These are phyloP conservation scores for Peterozyma toletana DNA, from an alignment of 805 yeast genomes.

Conservation along the genomic window DNA sequence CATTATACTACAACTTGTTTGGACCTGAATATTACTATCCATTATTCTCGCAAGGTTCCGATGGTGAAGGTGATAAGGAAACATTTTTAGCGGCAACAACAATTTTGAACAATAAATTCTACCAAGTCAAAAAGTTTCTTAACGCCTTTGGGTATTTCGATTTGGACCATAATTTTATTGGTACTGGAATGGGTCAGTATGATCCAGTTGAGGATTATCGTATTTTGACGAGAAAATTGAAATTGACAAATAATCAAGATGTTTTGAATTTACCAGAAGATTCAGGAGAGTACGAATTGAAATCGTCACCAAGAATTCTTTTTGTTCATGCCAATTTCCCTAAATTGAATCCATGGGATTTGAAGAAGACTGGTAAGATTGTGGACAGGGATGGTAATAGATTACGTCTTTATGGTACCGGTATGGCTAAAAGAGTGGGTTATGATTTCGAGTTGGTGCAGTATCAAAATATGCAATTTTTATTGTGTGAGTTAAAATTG, in stretches of 20 bases:
- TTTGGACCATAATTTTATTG: slow-evolving; percentile 37
- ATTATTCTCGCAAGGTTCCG: slow-evolving; percentile 37
- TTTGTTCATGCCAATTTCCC: slow-evolving; percentile 67
- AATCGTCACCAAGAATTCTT: slow-evolving; percentile 25
- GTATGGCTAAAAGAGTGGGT: slow-evolving; percentile 41
- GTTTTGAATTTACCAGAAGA: slow-evolving; percentile 5
- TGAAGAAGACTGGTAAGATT: slow-evolving; percentile 34
- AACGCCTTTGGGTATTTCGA: slow-evolving; percentile 48
- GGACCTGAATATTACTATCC: slow-evolving; percentile 55
- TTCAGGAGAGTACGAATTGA: slow-evolving; percentile 6
- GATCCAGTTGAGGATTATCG: slow-evolving; percentile 58
- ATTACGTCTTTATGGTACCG: slow-evolving; percentile 52
- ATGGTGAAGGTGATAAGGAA: slow-evolving; percentile 53
- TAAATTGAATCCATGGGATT: slow-evolving; percentile 54
- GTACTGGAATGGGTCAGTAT: slow-evolving; percentile 73
- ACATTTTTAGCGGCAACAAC: slow-evolving; percentile 55
- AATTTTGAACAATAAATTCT: slow-evolving; percentile 50
- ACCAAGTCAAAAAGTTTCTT: slow-evolving; percentile 50
- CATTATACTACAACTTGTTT: slow-evolving; percentile 53
- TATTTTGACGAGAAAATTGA: slow-evolving; percentile 18
- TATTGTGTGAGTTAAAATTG: slow-evolving; percentile 44
- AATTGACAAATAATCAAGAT: slow-evolving; percentile 5
- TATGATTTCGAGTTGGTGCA: slow-evolving; percentile 52
- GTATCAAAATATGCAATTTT: slow-evolving; percentile 49
- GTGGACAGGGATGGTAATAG: slow-evolving; percentile 37